These are phyloP conservation scores for Cubamyces sp. DNA, from an alignment of 768 basidiomycete genomes.

Conservation along the genomic window DNA sequence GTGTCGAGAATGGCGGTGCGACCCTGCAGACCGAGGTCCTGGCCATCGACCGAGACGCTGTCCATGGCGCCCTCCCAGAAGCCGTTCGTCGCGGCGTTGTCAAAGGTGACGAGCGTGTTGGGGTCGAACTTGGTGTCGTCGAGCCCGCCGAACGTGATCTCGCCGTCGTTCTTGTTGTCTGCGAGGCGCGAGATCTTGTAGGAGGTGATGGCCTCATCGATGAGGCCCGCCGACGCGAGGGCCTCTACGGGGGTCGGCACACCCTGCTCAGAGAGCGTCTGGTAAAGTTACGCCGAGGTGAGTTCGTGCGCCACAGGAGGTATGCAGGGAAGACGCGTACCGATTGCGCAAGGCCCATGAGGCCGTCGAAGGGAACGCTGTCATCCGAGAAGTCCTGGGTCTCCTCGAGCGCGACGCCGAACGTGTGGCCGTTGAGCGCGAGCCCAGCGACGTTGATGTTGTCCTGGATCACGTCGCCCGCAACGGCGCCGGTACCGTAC, in stretches of 20 bases:
- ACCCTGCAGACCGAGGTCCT: slow-evolving; percentile 50
- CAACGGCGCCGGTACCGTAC: slow-evolving; percentile 73
- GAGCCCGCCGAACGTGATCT: slow-evolving; percentile 81
- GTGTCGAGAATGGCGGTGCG: slow-evolving; percentile 72
- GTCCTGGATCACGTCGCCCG: slow-evolving; percentile 66
- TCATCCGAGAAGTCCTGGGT: slow-evolving; percentile 60
- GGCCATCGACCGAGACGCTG: slow-evolving; percentile 60
- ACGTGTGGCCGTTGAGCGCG: slow-evolving; percentile 56
- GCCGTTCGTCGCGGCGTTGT: slow-evolving; percentile 64
- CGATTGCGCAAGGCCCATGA: slow-evolving; percentile 79
- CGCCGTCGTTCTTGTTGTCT: slow-evolving; percentile 73
- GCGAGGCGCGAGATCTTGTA: slow-evolving; percentile 79
- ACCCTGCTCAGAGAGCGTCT: slow-evolving; percentile 68
- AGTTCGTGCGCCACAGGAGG: background rate
- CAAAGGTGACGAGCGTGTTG: slow-evolving; percentile 57
- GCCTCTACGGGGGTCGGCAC: slow-evolving; percentile 74
- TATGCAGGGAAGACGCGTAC: slow-evolving; percentile 41
- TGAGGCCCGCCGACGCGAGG: slow-evolving; percentile 58
- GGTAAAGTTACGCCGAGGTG: background rate
- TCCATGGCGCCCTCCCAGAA: slow-evolving; percentile 83
- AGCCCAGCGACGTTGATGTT: slow-evolving; percentile 67
- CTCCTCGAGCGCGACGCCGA: slow-evolving; percentile 68
- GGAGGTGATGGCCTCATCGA: slow-evolving; percentile 68
- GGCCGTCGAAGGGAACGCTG: slow-evolving; percentile 62
- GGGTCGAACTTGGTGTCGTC: slow-evolving; percentile 71